Evolutionary conservation across 1,284 basidiomycete genomes (phyloP).

Genomic region (Leccinum pachyderme): DNA sequence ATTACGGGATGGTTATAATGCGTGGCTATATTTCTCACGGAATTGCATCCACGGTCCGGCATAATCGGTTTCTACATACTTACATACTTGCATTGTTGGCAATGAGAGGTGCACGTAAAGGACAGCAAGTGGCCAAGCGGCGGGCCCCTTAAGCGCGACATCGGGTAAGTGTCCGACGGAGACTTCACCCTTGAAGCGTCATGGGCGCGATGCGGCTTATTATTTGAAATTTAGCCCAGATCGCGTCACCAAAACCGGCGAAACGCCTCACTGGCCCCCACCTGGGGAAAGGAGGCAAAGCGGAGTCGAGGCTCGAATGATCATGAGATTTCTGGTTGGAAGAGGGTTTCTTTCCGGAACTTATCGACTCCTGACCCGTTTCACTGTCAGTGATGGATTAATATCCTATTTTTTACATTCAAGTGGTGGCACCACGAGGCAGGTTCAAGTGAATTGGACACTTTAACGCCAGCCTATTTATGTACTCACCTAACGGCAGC

Average conservation of each 20-base stretch:
- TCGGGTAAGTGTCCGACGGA: conserved; percentile 2
- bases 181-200: background rate
- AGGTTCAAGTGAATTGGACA: background rate
- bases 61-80: background rate
- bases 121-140: background rate
- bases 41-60: background rate
- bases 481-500: conserved; percentile 20
- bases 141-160: background rate
- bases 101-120: background rate
- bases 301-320: background rate
- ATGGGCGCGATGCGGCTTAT: background rate
- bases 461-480: background rate
- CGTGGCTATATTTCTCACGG: background rate
- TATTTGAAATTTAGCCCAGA: background rate
- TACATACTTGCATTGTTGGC: background rate
- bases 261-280: background rate
- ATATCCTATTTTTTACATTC: background rate
- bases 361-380: conserved; percentile 3
- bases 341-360: background rate
- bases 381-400: conserved; percentile 1
- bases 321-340: background rate
- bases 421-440: background rate
- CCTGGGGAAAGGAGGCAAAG: background rate
- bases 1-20: background rate
- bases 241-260: background rate